These are phyloP conservation scores for Chimonanthus salicifolius DNA, from an alignment of 164 flowering plant genomes.

Conservation along the genomic window DNA sequence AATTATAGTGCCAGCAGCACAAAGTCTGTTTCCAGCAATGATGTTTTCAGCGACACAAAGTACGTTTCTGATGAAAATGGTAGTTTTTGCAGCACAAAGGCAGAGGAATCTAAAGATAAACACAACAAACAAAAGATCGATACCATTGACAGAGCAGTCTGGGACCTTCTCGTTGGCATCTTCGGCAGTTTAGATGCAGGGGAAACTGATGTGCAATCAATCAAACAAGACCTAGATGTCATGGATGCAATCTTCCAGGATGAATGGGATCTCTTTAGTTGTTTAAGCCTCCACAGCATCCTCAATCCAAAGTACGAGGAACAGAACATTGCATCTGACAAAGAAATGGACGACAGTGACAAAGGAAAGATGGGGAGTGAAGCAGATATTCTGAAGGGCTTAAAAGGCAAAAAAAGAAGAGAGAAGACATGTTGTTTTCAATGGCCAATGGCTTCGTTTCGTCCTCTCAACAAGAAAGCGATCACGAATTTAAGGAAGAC, in stretches of 20 bases:
- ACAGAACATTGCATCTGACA: neutral
- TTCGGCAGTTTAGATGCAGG: neutral
- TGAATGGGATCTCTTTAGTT: neutral
- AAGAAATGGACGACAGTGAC: neutral
- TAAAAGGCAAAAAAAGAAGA: neutral
- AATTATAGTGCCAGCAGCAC: neutral
- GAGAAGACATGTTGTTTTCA: neutral
- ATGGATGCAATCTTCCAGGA: neutral
- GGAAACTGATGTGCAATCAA: neutral
- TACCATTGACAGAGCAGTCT: too few species aligned
- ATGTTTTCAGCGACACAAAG: neutral
- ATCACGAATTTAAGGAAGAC: neutral
- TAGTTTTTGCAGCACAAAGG: neutral
- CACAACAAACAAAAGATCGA: neutral
- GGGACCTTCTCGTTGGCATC: neutral
- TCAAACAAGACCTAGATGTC: neutral
- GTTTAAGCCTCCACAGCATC: neutral
- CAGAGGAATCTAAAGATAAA: neutral
- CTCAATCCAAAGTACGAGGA: neutral
- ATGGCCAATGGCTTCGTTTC: neutral
- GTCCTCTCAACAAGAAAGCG: slow-evolving; percentile 1
- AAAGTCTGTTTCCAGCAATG: neutral
- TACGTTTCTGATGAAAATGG: neutral
- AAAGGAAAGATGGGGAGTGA: neutral
- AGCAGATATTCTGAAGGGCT: neutral